Conservation (phyloP, 805 yeast species). For the Barnettozyma vustinii region DNA sequence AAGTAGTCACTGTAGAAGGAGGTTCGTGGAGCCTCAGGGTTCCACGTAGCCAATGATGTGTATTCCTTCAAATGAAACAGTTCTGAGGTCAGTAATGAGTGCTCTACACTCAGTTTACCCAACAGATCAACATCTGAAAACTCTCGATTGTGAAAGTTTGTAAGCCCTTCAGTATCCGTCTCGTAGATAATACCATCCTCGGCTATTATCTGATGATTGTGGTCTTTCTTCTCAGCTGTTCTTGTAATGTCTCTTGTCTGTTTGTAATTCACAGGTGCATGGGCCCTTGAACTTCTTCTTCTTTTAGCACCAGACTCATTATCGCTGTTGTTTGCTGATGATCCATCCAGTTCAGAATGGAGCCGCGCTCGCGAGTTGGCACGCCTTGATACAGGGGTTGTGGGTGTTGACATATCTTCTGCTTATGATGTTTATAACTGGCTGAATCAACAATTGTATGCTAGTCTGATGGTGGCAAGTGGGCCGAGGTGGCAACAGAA, state of each 20-base stretch:
- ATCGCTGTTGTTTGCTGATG: not conserved
- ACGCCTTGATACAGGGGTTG: slow-evolving; percentile 5
- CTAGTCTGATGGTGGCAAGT: not conserved
- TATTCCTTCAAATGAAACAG: slow-evolving; percentile 58
- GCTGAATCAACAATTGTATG: no score
- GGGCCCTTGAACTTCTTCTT: slow-evolving; percentile 11
- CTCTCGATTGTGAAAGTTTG: not conserved
- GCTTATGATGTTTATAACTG: not conserved
- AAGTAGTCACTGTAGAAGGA: slow-evolving; percentile 27
- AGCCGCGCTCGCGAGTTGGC: slow-evolving; percentile 5
- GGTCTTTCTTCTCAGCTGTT: not conserved
- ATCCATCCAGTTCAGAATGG: not conserved
- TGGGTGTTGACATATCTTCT: not conserved
- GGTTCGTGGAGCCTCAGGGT: slow-evolving; percentile 42
- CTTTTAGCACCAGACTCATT: not conserved
- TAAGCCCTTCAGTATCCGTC: slow-evolving; percentile 5
- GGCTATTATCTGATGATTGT: slow-evolving; percentile 4
- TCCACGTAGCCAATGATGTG: slow-evolving; percentile 56
- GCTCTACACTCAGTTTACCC: slow-evolving; percentile 39
- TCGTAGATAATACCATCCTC: not conserved
- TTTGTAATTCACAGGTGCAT: slow-evolving; percentile 9
- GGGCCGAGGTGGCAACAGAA: not conserved
- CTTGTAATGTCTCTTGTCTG: slow-evolving; percentile 1
- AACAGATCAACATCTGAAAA: slow-evolving; percentile 27
- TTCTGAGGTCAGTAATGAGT: slow-evolving; percentile 50